A percentile compares a stretch with the other conserved stretches of the same genome.
Conservation (phyloP, 2,329 filamentous ascomycete species). For the Capronia americana region DNA sequence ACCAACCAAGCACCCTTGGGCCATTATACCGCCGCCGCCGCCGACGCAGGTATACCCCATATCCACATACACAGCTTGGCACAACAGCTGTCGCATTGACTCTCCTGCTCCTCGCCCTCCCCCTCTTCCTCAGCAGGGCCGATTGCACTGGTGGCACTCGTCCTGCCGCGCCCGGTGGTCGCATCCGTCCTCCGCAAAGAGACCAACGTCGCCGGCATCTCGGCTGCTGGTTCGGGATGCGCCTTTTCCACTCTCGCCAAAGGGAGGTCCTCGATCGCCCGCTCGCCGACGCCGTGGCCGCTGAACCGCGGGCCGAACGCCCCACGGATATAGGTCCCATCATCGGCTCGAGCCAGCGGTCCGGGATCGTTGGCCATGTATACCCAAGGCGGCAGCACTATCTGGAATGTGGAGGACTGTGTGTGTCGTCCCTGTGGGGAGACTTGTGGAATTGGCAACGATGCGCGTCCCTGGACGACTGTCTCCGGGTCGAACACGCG, state of each 20-base stretch:
- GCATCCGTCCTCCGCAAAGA: constrained; percentile 4
- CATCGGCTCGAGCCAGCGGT: constrained; percentile 47
- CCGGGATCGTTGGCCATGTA: constrained; percentile 35
- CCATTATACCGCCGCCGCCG: neutral
- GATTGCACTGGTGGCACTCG: neutral
- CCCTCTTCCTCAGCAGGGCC: neutral
- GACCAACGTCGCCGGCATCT: constrained; percentile 2
- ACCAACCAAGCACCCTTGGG: neutral
- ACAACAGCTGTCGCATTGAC: constrained; percentile 5
- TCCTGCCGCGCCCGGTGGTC: neutral
- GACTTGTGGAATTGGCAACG: constrained; percentile 14
- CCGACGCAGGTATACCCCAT: constrained; percentile 3
- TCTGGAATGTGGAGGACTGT: neutral
- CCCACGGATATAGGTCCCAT: constrained; percentile 51
- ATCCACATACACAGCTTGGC: constrained; percentile 3
- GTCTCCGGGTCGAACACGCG: constrained; percentile 36
- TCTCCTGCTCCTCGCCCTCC: neutral
- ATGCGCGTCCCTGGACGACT: constrained; percentile 13
- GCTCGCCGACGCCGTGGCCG: constrained; percentile 47
- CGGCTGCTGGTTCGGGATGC: constrained; percentile 22
- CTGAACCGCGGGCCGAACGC: constrained; percentile 50
- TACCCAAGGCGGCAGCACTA: constrained; percentile 30
- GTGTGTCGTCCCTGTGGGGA: neutral
- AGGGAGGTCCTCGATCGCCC: constrained; percentile 34
- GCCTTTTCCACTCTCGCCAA: constrained; percentile 20